Base-by-base conservation (phyloP, 192 early-diverging fungal genomes). In the Coemansia sp. region DNA sequence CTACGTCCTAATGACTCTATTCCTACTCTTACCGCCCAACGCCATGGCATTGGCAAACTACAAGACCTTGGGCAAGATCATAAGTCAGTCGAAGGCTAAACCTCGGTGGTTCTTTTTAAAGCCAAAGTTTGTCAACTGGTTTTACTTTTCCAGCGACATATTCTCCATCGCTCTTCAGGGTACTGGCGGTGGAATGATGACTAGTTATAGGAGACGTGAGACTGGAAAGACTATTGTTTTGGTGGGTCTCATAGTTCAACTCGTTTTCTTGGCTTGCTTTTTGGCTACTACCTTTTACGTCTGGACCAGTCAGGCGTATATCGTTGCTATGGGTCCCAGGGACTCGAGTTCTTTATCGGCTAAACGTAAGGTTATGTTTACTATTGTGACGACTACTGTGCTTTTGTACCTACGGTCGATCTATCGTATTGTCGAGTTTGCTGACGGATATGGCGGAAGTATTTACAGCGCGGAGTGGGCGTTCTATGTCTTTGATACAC, bases 401-500 rank as follows among this genome's bases (percentile, higher is more conserved):
- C 29, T 79, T 1, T 38, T 86, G 18, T 80, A 76, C 18, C 41
- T 86, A 36, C 72, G 85, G 20, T 83, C 85, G 0, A 78, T 84
- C 13, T 86, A 86, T 36, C 78, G 85, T 3, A 73, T 86, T 61
- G 76, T 74, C 11, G 85, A 86, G 72, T 84, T 84, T 71, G 78
- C 72, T 29, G 72, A 77, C 29, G 74, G 71, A 10, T 84, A 78
- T 41, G 68, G 62, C 12, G 80, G 85, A 15, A 71, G 68, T 43
- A 75, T 86, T 18, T 80, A 84, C 13, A 75, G 69, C 34, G 50
- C 76, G 8, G 85, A 86, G 67, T 80, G 79, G 73, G 82, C 79
- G 36, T 86, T 86, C 73, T 80, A 80, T 33, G 79, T 75, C 12
- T 86, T 86, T 72, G 85, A 86, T 60, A 78, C 85, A 0, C 61